Evolutionary conservation across 148 eudicot species (phyloP), one percentile per base, ranked within the genome.

Genomic region (Mesembryanthemum crystallinum): DNA sequence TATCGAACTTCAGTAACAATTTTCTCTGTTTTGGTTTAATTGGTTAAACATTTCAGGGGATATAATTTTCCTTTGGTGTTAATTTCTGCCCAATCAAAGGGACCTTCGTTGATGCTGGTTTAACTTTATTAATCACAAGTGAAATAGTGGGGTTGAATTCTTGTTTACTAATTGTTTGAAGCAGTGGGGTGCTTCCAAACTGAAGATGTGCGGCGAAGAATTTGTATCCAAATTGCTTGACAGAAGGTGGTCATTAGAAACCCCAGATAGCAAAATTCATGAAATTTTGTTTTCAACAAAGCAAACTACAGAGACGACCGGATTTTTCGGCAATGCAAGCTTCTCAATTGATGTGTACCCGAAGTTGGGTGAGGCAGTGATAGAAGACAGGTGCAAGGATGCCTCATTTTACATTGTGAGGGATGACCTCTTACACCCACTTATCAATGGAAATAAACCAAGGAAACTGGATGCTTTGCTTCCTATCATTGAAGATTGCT

Each of bases 401-500:
- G 76, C 87, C 43, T 92, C 88, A 18, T 95, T 95, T 84, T 95
- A 89, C 73, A 75, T 95, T 63, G 91, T 91, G 57, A 87, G 99
- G 82, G 99, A 95, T 88, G 99, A 95, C 81, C 82, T 92, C 78
- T 71, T 95, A 73, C 99, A 95, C 78, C 99, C 97, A 7, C 80
- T 95, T 80, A 91, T 85, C 43, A 95, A 95, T 76, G 99, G 99
- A 69, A 95, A 95, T 68, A 95, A 95, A 85, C 89, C 97, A 27
- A 86, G 99, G 78, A 95, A 95, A 83, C 72, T 95, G 67, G 99
- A 95, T 83, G 97, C 89, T 33, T 77, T 95, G 76, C 84, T 95
- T 81, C 97, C 99, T 59, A 77, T 95, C 1, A 77, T 95, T 64
- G 88, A 95, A 83, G 92, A 91, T 83, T 81, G 80, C 80, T 84